Conservation (phyloP, 306 rosid species). For the Mucuna pruriens region DNA sequence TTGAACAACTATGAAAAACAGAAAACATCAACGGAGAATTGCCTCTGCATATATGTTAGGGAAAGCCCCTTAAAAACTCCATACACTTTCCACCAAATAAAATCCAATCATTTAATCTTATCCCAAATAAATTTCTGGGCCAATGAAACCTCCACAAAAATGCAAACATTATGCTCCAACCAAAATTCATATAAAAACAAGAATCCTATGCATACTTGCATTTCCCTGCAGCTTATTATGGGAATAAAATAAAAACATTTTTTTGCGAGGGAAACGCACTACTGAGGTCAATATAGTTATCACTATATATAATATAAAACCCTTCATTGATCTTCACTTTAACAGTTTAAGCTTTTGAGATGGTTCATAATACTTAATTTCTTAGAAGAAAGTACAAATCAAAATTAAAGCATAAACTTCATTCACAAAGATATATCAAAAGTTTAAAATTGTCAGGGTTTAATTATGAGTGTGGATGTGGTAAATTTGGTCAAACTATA, state of each 20-base stretch:
- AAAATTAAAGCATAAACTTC: neutral
- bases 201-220: neutral
- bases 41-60: neutral
- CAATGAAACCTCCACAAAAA: neutral
- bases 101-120: neutral
- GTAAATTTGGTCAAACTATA: neutral
- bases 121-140: neutral
- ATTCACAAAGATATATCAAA: neutral
- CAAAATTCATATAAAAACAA: slow-evolving; percentile 34
- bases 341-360: neutral
- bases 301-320: neutral
- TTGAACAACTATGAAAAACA: neutral
- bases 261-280: slow-evolving; percentile 47
- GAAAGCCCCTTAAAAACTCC: neutral
- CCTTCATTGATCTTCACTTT: neutral
- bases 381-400: neutral
- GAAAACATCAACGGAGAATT: neutral
- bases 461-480: neutral
- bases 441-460: neutral
- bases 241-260: neutral
- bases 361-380: neutral
- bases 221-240: slow-evolving; percentile 45
- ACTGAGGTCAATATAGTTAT: neutral
- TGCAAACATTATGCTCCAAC: neutral
- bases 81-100: neutral